Percentiles rank a stretch among this genome's conserved stretches.
Conservation (phyloP, 2,329 filamentous ascomycete genomes). For the Aspergillus sp. region DNA sequence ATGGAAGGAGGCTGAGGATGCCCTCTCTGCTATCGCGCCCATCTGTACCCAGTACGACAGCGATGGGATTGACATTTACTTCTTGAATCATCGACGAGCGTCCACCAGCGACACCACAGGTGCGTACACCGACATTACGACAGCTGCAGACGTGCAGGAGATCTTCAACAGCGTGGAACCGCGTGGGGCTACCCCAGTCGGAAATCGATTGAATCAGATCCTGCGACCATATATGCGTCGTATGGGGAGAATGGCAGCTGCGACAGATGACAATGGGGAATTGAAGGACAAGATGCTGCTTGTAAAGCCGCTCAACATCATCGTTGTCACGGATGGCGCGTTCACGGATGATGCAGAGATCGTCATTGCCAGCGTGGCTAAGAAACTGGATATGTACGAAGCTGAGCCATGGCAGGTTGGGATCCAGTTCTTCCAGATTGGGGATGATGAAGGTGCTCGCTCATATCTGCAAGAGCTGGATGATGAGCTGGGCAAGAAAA, state of each 20-base stretch:
- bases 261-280: constrained; percentile 30
- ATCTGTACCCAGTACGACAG: constrained; percentile 75
- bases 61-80: constrained; percentile 88
- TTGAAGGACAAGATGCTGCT: constrained; percentile 22
- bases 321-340: constrained; percentile 85
- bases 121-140: constrained; percentile 62
- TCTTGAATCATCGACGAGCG: constrained; percentile 64
- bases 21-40: constrained; percentile 69
- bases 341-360: constrained; percentile 74
- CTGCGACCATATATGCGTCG: constrained; percentile 65
- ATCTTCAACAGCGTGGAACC: constrained; percentile 70
- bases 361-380: constrained; percentile 62
- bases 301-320: constrained; percentile 80
- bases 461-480: constrained; percentile 68
- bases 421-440: constrained; percentile 95
- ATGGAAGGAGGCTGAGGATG: constrained; percentile 70
- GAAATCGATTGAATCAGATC: constrained; percentile 65
- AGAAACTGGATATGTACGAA: constrained; percentile 57
- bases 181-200: constrained; percentile 67
- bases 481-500: constrained; percentile 59
- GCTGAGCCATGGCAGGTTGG: constrained; percentile 75
- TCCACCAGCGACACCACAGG: constrained; percentile 40
- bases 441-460: constrained; percentile 62
- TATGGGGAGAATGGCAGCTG: constrained; percentile 42
- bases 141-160: constrained; percentile 52